Percentiles rank a stretch among this genome's conserved stretches.
Evolutionary conservation across 2,329 filamentous ascomycete species (phyloP).

Genomic region (Clonostachys rosea): DNA sequence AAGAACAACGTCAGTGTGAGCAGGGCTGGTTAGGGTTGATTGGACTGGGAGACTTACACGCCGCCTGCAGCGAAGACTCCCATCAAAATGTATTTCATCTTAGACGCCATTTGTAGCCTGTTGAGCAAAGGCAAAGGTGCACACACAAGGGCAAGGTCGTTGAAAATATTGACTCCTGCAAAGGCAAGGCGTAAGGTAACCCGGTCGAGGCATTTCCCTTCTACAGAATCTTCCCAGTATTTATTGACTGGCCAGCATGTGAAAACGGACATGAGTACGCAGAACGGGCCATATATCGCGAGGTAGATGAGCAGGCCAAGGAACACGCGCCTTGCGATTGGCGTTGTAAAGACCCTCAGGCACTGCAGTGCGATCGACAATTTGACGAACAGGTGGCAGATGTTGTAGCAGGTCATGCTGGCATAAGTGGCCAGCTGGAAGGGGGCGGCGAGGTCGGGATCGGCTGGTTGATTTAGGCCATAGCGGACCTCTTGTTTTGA

Average conservation of each 20-base stretch:
- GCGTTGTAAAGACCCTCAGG: conserved; percentile 14
- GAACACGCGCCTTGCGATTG: conserved; percentile 12
- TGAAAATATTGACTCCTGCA: conserved; percentile 21
- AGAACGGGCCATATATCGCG: conserved; percentile 11
- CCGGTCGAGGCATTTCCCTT: conserved; percentile 15
- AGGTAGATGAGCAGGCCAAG: conserved; percentile 12
- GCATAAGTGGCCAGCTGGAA: conserved; percentile 13
- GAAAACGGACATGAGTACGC: conserved; percentile 11
- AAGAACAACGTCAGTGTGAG: background rate
- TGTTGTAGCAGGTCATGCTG: conserved; percentile 14
- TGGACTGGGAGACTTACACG: conserved; percentile 18
- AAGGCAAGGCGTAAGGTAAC: conserved; percentile 14
- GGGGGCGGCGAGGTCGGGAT: conserved; percentile 4
- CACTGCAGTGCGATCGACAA: conserved; percentile 19
- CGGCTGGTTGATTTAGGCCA: conserved; percentile 10
- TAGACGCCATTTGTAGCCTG: conserved; percentile 27
- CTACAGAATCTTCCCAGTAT: conserved; percentile 15
- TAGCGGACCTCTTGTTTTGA: conserved; percentile 11
- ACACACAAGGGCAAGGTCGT: conserved; percentile 18
- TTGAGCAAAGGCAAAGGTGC: conserved; percentile 21
- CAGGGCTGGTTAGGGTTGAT: background rate
- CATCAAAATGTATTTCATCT: conserved; percentile 34
- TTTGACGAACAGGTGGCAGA: conserved; percentile 15
- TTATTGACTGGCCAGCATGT: conserved; percentile 16
- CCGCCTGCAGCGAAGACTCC: conserved; percentile 27